Evolutionary conservation across 1,139 yeast genomes (phyloP), one percentile per base, ranked within the genome.

Genomic region (Zygoascus hellenicus): DNA sequence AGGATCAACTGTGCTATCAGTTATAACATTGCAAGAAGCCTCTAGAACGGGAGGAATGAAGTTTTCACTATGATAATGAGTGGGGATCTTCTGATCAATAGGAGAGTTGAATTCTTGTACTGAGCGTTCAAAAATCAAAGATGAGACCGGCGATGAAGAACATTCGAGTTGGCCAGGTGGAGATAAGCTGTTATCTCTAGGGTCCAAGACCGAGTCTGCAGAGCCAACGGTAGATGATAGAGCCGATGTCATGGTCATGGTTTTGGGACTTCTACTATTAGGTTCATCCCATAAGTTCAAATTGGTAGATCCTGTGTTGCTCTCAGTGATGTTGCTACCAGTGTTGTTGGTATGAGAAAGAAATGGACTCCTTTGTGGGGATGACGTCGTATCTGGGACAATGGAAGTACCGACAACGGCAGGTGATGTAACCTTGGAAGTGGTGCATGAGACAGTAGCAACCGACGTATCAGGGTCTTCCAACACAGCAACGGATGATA

Each of bases 11-110:
- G 70, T 66, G 38, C 75, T 68, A 56, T 79, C 81, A 38, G 75
- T 74, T 45, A 85, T 71, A 33, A 83, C 74, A 42, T 79, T 74
- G 2, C 92, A 78, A 22, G 90, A 76, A 9, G 90, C 90, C 59
- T 86, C 95, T 59, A 88, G 71, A 9, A 89, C 89, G 2, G 96
- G 89, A 1, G 95, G 89, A 44, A 86, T 84, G 56, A 71, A 79
- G 63, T 86, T 88, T 61, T 86, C 84, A 38, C 70, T 63, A n/a
- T 77, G 70, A 54, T 74, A 70, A 54, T 77, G 81, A 19, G 74
- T 35, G 4, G 55, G 55, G 29, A 51, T 50, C 19, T 52, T 52
- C n/a, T 51, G 47, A 30, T 50, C 52, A 7, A 34, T 38, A 29
- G 43, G 43, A 7, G 38, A 16, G 6, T 49, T 41, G 15, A 58